phyloP scores from a whole-genome alignment of 345 rosid species.

The Heritiera fomes region DNA sequence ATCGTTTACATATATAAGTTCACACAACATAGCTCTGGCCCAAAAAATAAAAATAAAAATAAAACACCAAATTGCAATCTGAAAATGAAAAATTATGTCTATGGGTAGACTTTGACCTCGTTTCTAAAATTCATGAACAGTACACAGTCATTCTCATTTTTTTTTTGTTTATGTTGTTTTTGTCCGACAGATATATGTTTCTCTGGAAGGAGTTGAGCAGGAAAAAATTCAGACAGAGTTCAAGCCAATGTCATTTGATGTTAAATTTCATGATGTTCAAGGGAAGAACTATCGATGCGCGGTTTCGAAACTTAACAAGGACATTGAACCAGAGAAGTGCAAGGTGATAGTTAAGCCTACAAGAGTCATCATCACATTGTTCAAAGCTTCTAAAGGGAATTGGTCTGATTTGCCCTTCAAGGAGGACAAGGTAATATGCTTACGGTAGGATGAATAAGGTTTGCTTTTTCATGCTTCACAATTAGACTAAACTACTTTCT shows the following conservation, averaged over 20 bases:
- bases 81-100: background rate
- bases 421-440: slow-evolving; percentile 77
- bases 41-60: too few species aligned
- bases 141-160: background rate
- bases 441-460: background rate
- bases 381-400: slow-evolving; percentile 77
- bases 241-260: slow-evolving; percentile 60
- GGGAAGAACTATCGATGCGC: slow-evolving; percentile 84
- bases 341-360: slow-evolving; percentile 74
- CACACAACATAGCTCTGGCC: too few species aligned
- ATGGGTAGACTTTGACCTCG: background rate
- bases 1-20: background rate
- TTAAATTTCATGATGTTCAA: slow-evolving; percentile 74
- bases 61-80: background rate
- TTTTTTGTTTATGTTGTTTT: background rate
- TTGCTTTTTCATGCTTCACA: background rate
- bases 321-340: slow-evolving; percentile 78
- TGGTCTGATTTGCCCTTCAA: slow-evolving; percentile 88
- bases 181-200: slow-evolving; percentile 57
- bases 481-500: background rate
- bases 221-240: slow-evolving; percentile 74
- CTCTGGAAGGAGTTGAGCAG: slow-evolving; percentile 74
- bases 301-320: slow-evolving; percentile 68
- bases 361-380: slow-evolving; percentile 61
- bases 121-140: too few species aligned